phyloP scores from a whole-genome alignment of 768 basidiomycete species.

The Hygrocybe punicea region DNA sequence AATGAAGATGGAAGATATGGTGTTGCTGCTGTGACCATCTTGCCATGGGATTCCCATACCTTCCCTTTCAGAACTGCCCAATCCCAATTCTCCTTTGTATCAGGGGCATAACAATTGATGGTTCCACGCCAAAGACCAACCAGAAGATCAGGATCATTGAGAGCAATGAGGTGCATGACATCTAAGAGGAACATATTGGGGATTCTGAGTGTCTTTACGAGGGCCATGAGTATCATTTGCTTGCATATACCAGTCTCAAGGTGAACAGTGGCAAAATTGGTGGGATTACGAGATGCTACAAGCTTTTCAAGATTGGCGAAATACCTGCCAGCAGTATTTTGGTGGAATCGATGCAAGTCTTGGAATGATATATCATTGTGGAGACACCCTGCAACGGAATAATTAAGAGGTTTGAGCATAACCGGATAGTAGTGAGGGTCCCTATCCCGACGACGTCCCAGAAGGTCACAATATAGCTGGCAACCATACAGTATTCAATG shows the following conservation, averaged over 20 bases:
- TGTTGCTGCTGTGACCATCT: conserved; percentile 19
- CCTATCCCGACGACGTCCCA: conserved; percentile 27
- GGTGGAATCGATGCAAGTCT: conserved; percentile 7
- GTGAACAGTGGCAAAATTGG: conserved; percentile 22
- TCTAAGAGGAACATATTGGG: conserved; percentile 20
- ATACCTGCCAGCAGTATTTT: conserved; percentile 15
- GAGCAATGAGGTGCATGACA: conserved; percentile 39
- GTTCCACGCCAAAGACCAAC: conserved; percentile 18
- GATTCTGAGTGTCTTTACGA: conserved; percentile 36
- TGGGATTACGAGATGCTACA: not conserved
- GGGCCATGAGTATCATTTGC: conserved; percentile 36
- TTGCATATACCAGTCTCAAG: conserved; percentile 36
- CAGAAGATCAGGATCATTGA: conserved; percentile 37
- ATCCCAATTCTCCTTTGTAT: conserved; percentile 14
- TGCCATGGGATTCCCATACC: conserved; percentile 30
- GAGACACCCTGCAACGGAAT: conserved; percentile 18
- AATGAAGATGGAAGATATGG: conserved; percentile 33
- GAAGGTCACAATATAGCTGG: conserved; percentile 27
- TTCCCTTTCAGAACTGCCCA: conserved; percentile 20
- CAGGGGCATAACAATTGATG: conserved; percentile 21
- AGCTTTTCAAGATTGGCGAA: conserved; percentile 6
- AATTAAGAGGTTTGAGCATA: conserved; percentile 24
- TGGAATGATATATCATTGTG: conserved; percentile 24
- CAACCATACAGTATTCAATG: no score
- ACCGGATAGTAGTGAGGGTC: conserved; percentile 36